Base-by-base conservation (phyloP, 768 basidiomycete genomes). In the Boletellus sp. region DNA sequence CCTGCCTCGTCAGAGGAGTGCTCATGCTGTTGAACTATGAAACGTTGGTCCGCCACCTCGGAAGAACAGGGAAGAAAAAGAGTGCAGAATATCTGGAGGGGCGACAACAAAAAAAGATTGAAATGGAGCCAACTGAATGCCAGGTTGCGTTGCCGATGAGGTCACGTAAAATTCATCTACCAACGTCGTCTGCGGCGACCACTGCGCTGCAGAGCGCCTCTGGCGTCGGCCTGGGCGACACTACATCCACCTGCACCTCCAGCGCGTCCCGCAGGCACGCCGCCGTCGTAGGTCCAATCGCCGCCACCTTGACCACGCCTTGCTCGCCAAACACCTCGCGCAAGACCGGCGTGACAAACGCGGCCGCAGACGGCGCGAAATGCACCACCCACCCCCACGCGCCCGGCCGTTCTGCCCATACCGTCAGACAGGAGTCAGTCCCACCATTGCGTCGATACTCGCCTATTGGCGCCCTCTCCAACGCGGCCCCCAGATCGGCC, bases 361-460 rank as follows among this genome's bases (percentile, higher is more conserved):
- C 74, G 1, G 85, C 84, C 3, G 79, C 77, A 1, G 88, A 90
- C 4, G 88, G 88, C 0, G 88, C 85, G 57, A 90, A 90, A 61
- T 79, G 80, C 17, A 84, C 78, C 2, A 88, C 78, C 89, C 88
- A 90, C 10, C 63, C 58, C 78, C 81, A 83, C 6, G 22, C 42
- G 10, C 51, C 20, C 13, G 15, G 32, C 24, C 12, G 26, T 13
- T 22, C 44, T 51, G 36, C 41, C n/a, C 23, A 19, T 20, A 10
- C 24, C 19, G 10, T 26, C 43, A 41, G 36, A 23, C 16, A 6
- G 32, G 41, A 22, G 23, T 28, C 28, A 11, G 28, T 28, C 28
- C 7, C 28, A 28, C 28, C 32, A 9, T 46, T 22, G 8, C 31
- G 12, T 36, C 32, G 19, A 31, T 17, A 61, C 66, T 61, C 50